phyloP scores from a whole-genome alignment of 2,329 filamentous ascomycete species.

The Anthostomella pinea region DNA sequence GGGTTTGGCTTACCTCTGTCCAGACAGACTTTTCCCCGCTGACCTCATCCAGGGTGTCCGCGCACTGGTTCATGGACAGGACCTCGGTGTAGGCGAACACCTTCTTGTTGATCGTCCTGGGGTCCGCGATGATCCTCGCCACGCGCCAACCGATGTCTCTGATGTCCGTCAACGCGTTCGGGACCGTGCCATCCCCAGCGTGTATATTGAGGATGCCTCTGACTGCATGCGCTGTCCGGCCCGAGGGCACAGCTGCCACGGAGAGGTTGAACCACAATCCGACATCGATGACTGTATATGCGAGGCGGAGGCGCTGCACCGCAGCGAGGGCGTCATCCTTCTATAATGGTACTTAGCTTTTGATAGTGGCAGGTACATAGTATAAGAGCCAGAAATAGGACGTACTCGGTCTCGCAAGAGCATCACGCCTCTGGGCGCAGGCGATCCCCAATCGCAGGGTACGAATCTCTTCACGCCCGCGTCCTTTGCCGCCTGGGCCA shows the following conservation, averaged over 20 bases:
- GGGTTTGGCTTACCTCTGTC: slow-evolving; percentile 11
- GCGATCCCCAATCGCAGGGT: slow-evolving; percentile 47
- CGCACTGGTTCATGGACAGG: slow-evolving; percentile 42
- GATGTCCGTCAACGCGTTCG: slow-evolving; percentile 42
- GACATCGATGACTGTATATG: slow-evolving; percentile 22
- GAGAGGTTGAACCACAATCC: slow-evolving; percentile 20
- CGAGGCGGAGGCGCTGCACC: slow-evolving; percentile 16
- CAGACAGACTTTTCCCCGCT: slow-evolving; percentile 39
- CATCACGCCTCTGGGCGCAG: slow-evolving; percentile 39
- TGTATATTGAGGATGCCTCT: slow-evolving; percentile 20
- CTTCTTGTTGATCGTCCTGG: slow-evolving; percentile 48
- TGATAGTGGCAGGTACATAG: not conserved
- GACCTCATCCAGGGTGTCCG: slow-evolving; percentile 40
- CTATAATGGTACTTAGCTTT: slow-evolving; percentile 6
- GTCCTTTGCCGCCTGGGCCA: slow-evolving; percentile 46
- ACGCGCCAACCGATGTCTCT: slow-evolving; percentile 48
- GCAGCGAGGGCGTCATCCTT: slow-evolving; percentile 20
- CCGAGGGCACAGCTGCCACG: slow-evolving; percentile 13
- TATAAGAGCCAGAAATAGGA: not conserved
- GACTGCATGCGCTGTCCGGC: slow-evolving; percentile 10
- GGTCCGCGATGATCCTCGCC: slow-evolving; percentile 45
- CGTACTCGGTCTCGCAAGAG: slow-evolving; percentile 20
- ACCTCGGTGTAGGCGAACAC: slow-evolving; percentile 46
- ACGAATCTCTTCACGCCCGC: slow-evolving; percentile 51
- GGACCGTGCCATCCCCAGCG: slow-evolving; percentile 41